Evolutionary conservation across 148 eudicot genomes (phyloP), one percentile per base, ranked within the genome.

Genomic region (Selenicereus undatus): DNA sequence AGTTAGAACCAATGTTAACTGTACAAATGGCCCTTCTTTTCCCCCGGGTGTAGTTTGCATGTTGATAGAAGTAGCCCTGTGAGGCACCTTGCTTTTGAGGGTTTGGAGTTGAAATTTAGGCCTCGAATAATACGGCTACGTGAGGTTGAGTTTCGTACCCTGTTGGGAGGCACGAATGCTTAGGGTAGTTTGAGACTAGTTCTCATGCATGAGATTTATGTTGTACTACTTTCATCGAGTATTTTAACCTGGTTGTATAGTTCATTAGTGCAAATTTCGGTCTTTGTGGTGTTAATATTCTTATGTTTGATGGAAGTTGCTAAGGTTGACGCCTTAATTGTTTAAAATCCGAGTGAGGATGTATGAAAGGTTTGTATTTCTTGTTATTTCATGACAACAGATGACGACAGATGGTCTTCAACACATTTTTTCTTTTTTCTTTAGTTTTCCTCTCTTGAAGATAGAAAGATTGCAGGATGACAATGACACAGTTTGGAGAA

Each of bases 51-150:
- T 74, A 42, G 16, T 39, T 62, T 71, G 52, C 77, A 26, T 42
- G 22, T 51, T 58, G 48, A 45, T 74, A 43, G 48, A 50, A 58
- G 29, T 24, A 22, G 76, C 32, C 77, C 50, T 18, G 79, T 76
- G 79, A 80, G 76, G 32, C 64, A 22, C 48, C 80, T 76, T 83
- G 79, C 79, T 76, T 84, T 76, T 84, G 35, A 72, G 83, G 75
- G 24, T 18, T 30, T 39, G 51, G 51, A 26, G 4, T 35, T 36
- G 48, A 56, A 75, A 56, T 58, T 76, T 80, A 71, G 83, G 83
- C 56, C 12, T 71, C 39, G 52, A 80, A 84, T 80, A 84, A 80
- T 22, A 45, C 21, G 16, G 80, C 74, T 62, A 74, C 69, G 18
- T 83, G 89, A 81, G 86, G 30, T 48, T 39, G 50, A 36, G 12